phyloP scores from a whole-genome alignment of 805 yeast species.

The Metschnikowia koreensis region DNA sequence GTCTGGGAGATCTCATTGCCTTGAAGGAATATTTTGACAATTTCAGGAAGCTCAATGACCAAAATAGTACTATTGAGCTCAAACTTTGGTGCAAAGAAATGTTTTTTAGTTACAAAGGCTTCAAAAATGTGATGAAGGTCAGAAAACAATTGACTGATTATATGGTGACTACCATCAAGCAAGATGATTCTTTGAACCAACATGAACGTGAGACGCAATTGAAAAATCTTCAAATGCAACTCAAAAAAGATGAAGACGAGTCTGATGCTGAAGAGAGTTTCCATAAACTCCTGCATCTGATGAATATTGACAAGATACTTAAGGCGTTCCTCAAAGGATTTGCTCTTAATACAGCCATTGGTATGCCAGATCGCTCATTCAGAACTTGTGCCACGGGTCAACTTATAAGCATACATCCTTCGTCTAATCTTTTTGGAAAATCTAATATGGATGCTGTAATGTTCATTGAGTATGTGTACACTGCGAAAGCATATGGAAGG shows the following conservation, averaged over 20 bases:
- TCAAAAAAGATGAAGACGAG: constrained; percentile 20
- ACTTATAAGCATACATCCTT: constrained; percentile 84
- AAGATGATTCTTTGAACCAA: constrained; percentile 32
- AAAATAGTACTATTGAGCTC: constrained; percentile 48
- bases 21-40: constrained; percentile 73
- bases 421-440: constrained; percentile 81
- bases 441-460: constrained; percentile 75
- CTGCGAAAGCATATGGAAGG: constrained; percentile 90
- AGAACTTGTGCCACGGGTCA: constrained; percentile 84
- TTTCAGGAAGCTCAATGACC: constrained; percentile 32
- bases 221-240: constrained; percentile 24
- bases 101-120: constrained; percentile 73
- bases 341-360: constrained; percentile 86
- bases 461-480: constrained; percentile 92
- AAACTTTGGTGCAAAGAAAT: constrained; percentile 82
- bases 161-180: constrained; percentile 50
- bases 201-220: constrained; percentile 28
- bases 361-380: constrained; percentile 91
- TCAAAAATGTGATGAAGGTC: constrained; percentile 72
- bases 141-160: constrained; percentile 73
- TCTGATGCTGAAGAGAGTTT: constrained; percentile 23
- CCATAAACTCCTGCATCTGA: constrained; percentile 19
- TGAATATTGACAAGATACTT: constrained; percentile 58
- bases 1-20: constrained; percentile 80
- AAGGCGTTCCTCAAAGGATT: constrained; percentile 83